These are phyloP conservation scores for Lumnitzera racemosa DNA, from an alignment of 345 rosid species.

Conservation along the genomic window DNA sequence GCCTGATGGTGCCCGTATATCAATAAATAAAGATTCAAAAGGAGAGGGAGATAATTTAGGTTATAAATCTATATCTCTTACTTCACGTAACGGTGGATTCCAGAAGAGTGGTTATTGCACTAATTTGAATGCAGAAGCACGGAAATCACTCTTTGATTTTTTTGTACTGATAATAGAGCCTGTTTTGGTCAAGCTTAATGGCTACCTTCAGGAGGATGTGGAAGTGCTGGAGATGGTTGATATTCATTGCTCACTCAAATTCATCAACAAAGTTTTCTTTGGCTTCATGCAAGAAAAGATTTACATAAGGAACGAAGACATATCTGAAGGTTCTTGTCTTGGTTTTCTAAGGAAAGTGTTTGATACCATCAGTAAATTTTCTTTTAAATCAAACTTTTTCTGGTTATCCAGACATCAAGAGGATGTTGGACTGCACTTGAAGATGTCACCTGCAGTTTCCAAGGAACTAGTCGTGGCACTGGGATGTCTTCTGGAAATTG, in stretches of 20 bases:
- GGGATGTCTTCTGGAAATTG: conserved; percentile 63
- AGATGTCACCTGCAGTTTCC: conserved; percentile 37
- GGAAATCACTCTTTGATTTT: conserved; percentile 64
- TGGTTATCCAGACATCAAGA: conserved; percentile 19
- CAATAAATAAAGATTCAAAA: conserved; percentile 23
- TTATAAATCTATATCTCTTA: conserved; percentile 13
- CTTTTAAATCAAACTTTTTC: conserved; percentile 22
- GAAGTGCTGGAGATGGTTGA: conserved; percentile 30
- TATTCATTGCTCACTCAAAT: conserved; percentile 39
- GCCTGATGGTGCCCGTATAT: conserved; percentile 27
- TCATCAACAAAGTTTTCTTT: conserved; percentile 49
- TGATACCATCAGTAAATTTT: conserved; percentile 38
- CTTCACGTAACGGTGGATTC: conserved; percentile 18
- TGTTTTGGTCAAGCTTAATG: conserved; percentile 45
- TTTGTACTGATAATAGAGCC: conserved; percentile 86
- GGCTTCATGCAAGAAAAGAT: conserved; percentile 41
- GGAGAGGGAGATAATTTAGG: conserved; percentile 16
- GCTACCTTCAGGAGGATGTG: conserved; percentile 28
- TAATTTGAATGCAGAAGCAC: conserved; percentile 48
- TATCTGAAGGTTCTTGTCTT: conserved; percentile 66
- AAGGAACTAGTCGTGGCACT: conserved; percentile 52
- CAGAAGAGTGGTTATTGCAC: conserved; percentile 29
- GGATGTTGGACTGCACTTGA: conserved; percentile 20
- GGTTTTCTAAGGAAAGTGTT: conserved; percentile 62
- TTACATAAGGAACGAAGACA: conserved; percentile 70